Conservation (phyloP, 139 green algal genomes). For the Astrephomene gubernaculifera region DNA sequence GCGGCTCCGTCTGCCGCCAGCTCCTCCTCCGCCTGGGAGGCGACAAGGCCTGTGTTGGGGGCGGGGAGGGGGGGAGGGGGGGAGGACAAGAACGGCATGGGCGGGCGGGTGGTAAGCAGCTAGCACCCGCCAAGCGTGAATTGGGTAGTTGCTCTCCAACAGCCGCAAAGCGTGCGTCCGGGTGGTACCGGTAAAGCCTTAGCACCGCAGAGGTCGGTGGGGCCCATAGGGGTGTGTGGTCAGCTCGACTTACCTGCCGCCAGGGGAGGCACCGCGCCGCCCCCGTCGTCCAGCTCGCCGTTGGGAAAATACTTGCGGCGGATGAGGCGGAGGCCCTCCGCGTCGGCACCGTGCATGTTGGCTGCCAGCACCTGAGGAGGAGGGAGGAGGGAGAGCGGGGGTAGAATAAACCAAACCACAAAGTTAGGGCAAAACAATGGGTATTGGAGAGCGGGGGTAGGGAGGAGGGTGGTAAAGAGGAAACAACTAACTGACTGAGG, state of each 20-base stretch:
- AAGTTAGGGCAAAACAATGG: no score
- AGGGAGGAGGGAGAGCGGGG: neutral
- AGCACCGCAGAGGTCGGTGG: no score
- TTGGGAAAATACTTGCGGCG: constrained; percentile 64
- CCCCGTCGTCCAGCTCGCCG: constrained; percentile 74
- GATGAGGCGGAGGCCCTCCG: constrained; percentile 62
- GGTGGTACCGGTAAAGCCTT: no score
- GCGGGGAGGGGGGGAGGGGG: neutral
- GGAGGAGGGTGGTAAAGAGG: no score
- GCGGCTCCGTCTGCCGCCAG: constrained; percentile 11
- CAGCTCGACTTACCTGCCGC: constrained; percentile 56
- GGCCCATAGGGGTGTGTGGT: no score
- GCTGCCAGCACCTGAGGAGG: constrained; percentile 49
- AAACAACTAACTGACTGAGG: no score
- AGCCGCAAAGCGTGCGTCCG: no score
- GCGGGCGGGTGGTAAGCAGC: neutral
- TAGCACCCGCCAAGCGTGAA: no score
- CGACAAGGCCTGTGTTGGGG: constrained; percentile 56
- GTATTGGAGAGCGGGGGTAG: no score
- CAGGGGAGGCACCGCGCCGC: constrained; percentile 64
- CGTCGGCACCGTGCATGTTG: constrained; percentile 73
- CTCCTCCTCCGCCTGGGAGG: constrained; percentile 59
- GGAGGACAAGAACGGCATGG: neutral
- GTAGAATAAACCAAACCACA: no score
- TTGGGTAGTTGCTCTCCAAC: no score